Percentiles rank a stretch among this genome's conserved stretches.
Conservation (phyloP, 345 rosid genomes). For the Citrus unshiu region DNA sequence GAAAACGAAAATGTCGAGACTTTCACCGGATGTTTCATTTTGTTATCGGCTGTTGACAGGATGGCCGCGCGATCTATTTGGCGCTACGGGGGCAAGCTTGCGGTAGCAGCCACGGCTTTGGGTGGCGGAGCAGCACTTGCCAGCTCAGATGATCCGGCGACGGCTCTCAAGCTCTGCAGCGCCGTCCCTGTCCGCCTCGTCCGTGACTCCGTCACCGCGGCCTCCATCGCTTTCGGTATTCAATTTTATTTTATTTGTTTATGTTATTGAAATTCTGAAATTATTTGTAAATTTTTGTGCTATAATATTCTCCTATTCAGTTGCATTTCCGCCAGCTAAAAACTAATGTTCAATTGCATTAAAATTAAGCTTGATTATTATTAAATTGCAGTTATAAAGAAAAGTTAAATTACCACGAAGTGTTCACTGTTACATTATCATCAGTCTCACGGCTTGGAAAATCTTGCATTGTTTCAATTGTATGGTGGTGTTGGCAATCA, state of each 20-base stretch:
- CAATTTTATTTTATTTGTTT: too few relatives aligned
- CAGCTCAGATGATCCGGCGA: slow-evolving; percentile 70
- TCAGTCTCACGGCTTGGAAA: background rate
- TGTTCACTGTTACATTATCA: background rate
- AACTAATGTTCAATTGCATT: background rate
- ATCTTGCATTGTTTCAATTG: background rate
- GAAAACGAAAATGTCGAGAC: too few relatives aligned
- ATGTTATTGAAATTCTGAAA: background rate
- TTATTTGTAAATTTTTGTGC: background rate
- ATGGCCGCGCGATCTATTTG: slow-evolving; percentile 73
- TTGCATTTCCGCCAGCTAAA: background rate
- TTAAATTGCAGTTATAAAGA: background rate
- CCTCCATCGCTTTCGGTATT: slow-evolving; percentile 83
- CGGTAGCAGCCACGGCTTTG: slow-evolving; percentile 54
- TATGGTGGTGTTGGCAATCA: background rate
- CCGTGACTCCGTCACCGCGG: slow-evolving; percentile 72
- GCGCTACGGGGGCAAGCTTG: slow-evolving; percentile 59
- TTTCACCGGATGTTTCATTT: background rate
- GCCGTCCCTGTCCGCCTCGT: slow-evolving; percentile 64
- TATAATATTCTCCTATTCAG: background rate
- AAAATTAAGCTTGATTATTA: background rate
- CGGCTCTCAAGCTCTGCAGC: slow-evolving; percentile 72
- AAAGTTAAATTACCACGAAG: background rate
- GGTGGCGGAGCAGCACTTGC: slow-evolving; percentile 60
- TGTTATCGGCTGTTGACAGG: background rate